Evolutionary conservation across 257 asterid species (phyloP).

Genomic region (Nyctanthes arbortristis): DNA sequence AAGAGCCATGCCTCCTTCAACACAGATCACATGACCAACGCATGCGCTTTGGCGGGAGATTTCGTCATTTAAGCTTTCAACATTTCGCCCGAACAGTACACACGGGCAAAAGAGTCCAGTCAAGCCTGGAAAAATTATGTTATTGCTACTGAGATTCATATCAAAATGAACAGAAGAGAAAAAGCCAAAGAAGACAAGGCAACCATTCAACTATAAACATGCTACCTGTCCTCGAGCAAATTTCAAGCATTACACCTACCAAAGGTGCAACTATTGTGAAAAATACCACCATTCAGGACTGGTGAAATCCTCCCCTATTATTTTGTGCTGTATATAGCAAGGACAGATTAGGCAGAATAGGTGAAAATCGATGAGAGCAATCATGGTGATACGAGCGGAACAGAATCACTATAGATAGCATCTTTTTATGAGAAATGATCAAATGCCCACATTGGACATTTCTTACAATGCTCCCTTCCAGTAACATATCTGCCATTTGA

Average conservation of each 20-base stretch:
- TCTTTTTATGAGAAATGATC: no score
- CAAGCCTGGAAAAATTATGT: conserved; percentile 37
- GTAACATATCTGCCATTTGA: no score
- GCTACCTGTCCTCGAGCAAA: not conserved
- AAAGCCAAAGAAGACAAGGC: not conserved
- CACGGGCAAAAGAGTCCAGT: conserved; percentile 77
- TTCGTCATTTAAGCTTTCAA: conserved; percentile 61
- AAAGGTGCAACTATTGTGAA: not conserved
- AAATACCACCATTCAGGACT: not conserved
- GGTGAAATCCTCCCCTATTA: not conserved
- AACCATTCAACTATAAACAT: not conserved
- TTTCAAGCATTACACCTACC: not conserved
- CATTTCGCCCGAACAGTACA: conserved; percentile 64
- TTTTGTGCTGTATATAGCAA: no score
- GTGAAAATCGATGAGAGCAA: not conserved
- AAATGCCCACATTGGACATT: no score
- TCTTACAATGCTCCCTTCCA: no score
- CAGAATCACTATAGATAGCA: not conserved
- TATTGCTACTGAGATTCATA: not conserved
- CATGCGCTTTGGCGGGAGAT: conserved; percentile 57
- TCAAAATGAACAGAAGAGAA: conserved; percentile 1
- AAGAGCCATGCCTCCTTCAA: conserved; percentile 78
- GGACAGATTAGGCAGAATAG: not conserved
- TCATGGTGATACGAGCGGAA: no score
- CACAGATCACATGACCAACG: conserved; percentile 55